Evolutionary conservation across 2,329 filamentous ascomycete species (phyloP), one percentile per base, ranked within the genome.

Genomic region (Cadophora gregata): DNA sequence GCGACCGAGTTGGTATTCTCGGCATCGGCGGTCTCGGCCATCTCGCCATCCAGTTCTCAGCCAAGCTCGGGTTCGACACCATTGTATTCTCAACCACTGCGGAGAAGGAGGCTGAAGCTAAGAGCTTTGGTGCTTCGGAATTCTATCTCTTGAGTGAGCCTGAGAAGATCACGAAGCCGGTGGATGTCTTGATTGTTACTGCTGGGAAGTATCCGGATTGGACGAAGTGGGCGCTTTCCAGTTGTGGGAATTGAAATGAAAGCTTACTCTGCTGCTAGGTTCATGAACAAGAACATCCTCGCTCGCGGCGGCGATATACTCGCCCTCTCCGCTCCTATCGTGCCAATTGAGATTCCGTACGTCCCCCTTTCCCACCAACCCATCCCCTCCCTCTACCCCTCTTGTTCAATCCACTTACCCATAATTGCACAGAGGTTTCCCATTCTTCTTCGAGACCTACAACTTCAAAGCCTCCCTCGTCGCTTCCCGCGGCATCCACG

Each of bases 11-110:
- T 6, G 77, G 75, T 0, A 70, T 78, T 53, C 78, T 89, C 16
- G 87, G 85, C 48, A 80, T 89, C 55, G 82, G 89, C 50, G 87
- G 87, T 14, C 79, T 88, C 4, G 87, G 86, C 0, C 87, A 89
- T 73, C 76, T 89, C 33, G 86, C 86, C 3, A 86, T 89, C 63
- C 84, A 87, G 69, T 88, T 86, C 71, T 85, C 86, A 0, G 78
- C 81, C 6, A 86, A 86, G 75, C 86, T 88, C 83, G 86, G 86
- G 19, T 86, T 81, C 74, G 80, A 84, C 42, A 82, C 87, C 14
- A 82, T 88, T 3, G 86, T 88, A 19, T 88, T 86, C 24, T 88
- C 86, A 5, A 85, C 88, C 65, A 85, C 81, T 0, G 79, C 80
- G 0, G 72, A 78, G 76, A 91, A 91, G 80, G 80, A 79, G 33